Base-by-base conservation (phyloP, 768 basidiomycete species). In the Leccinum imitatum region DNA sequence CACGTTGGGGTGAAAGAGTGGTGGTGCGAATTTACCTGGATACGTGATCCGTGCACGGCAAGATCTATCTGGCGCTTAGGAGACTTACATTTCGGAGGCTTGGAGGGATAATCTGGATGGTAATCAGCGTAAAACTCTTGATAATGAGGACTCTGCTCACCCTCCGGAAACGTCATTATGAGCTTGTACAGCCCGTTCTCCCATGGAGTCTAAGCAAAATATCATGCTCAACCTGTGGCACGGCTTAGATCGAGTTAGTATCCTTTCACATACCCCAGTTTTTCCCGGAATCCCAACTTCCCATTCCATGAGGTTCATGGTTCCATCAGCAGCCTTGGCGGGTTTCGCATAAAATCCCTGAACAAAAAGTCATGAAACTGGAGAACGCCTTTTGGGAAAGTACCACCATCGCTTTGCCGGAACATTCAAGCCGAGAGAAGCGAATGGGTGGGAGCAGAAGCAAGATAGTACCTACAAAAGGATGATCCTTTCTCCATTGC, bases 251-350 rank as follows among this genome's bases (percentile, higher is more conserved):
- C 39, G 53, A 57, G 57, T 44, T 52, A 53, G 52, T 35, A 54
- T 56, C 35, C 35, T n/a, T 35, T 33, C 13, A 83, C 91, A 76
- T 75, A 97, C 97, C 60, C 81, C 82, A 53, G 81, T 63, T 77
- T 97, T 98, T 30, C 97, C 97, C 17, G 97, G 97, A 66, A 99
- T 98, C 23, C 97, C 97, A 2, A 97, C 95, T 73, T 98, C 97
- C 97, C 97, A 99, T 73, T 93, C 87, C 85, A 98, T 86, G 52
- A 99, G 80, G 75, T 98, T 95, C 87, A 98, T 88, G 3, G 94
- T 90, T 17, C 96, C 94, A 76, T 99, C 97, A 23, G 86, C 71
- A 19, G 87, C 83, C 77, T 99, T 99, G 50, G 84, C 79, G 23
- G 97, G 97, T 72, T 93, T 91, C 44, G 97, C 97, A 71, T 90